Evolutionary conservation across 2,329 filamentous ascomycete genomes (phyloP).

Genomic region (Epichloe sp.): DNA sequence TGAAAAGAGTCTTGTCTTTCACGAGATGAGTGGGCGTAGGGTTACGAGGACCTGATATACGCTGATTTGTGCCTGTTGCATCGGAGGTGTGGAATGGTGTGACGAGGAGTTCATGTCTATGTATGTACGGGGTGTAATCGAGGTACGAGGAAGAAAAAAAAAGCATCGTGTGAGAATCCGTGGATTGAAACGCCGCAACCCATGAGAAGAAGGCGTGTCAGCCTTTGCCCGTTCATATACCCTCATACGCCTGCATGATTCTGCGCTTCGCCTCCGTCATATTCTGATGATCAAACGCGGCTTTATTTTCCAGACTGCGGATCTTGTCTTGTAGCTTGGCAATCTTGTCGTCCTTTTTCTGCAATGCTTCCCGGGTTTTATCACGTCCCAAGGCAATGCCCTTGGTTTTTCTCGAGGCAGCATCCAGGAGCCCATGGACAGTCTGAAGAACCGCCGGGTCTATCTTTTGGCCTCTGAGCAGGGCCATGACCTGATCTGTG

Average conservation of each 20-base stretch:
- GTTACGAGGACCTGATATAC: too few relatives aligned
- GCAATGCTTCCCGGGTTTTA: slow-evolving; percentile 46
- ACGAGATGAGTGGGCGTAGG: too few relatives aligned
- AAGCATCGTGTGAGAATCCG: too few relatives aligned
- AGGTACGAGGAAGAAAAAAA: too few relatives aligned
- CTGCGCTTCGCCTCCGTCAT: slow-evolving; percentile 25
- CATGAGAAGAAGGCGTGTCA: too few relatives aligned
- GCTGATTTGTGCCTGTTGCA: too few relatives aligned
- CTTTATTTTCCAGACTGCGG: slow-evolving; percentile 25
- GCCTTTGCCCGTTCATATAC: slow-evolving; percentile 17
- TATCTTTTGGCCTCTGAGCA: slow-evolving; percentile 33
- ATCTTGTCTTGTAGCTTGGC: slow-evolving; percentile 24
- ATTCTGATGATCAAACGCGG: slow-evolving; percentile 17
- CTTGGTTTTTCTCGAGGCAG: slow-evolving; percentile 42
- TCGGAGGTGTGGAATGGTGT: too few relatives aligned
- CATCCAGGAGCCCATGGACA: slow-evolving; percentile 34
- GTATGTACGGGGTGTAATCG: too few relatives aligned
- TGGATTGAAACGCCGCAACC: too few relatives aligned
- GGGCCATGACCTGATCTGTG: slow-evolving; percentile 32
- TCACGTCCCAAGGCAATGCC: slow-evolving; percentile 55
- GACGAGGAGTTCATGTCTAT: too few relatives aligned
- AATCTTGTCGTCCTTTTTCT: slow-evolving; percentile 42
- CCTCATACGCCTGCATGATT: slow-evolving; percentile 24
- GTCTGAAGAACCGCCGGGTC: slow-evolving; percentile 21
- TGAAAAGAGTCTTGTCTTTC: background rate